Percentiles rank a stretch among this genome's conserved stretches.
Evolutionary conservation across 2,329 filamentous ascomycete genomes (phyloP).

Genomic region (Fusarium dlaminii): DNA sequence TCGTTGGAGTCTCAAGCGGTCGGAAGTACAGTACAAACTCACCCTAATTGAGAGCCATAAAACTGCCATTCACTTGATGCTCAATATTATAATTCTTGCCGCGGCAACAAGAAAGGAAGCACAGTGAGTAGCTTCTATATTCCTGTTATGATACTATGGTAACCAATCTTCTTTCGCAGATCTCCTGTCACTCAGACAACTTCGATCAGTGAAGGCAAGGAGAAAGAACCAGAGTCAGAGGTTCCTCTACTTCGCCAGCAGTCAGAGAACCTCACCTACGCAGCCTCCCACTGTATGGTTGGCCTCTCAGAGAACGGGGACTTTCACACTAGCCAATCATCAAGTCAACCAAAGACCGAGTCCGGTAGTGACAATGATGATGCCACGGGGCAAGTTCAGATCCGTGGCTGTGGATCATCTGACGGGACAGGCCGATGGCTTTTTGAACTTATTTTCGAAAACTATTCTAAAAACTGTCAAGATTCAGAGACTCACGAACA

Average conservation of each 20-base stretch:
- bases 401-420: background rate
- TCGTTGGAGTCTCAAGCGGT: background rate
- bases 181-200: no score
- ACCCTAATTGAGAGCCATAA: background rate
- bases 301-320: background rate
- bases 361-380: background rate
- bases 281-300: background rate
- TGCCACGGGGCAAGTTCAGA: rapidly evolving
- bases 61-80: background rate
- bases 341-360: background rate
- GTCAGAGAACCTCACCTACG: background rate
- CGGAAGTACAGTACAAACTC: background rate
- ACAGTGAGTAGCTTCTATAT: rapidly evolving
- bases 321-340: rapidly evolving
- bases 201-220: rapidly evolving
- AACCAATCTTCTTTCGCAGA: background rate
- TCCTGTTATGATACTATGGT: rapidly evolving
- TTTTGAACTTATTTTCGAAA: background rate
- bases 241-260: background rate
- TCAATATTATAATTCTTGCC: background rate
- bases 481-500: background rate
- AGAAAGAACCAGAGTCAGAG: background rate
- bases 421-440: background rate
- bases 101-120: background rate
- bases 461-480: rapidly evolving